Evolutionary conservation across 163 green algal genomes (phyloP).

Genomic region (Chlorella variabilis): DNA sequence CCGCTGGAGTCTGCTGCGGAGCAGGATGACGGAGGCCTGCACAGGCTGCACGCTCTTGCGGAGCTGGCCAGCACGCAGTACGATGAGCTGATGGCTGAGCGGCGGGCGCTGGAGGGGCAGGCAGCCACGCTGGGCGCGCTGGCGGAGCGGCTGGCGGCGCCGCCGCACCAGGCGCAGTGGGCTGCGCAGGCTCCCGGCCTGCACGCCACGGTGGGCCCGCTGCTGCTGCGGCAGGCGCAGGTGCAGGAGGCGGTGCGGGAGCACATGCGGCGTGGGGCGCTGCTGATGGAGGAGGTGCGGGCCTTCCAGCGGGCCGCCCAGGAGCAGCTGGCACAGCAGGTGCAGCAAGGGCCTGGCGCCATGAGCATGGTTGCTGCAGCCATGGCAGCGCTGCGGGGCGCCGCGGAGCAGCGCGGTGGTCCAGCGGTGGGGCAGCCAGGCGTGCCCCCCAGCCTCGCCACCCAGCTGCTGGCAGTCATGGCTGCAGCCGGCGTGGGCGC

Average conservation of each 20-base stretch:
- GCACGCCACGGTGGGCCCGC: neutral
- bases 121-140: neutral
- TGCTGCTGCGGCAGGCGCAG: neutral
- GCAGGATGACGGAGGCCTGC: neutral
- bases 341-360: neutral
- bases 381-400: neutral
- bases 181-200: neutral
- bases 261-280: neutral
- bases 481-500: neutral
- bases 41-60: slow-evolving; percentile 17
- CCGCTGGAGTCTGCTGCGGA: neutral
- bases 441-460: neutral
- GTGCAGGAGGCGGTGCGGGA: neutral
- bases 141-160: neutral
- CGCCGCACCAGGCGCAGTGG: slow-evolving; percentile 6
- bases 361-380: neutral
- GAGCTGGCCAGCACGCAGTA: slow-evolving; percentile 11
- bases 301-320: neutral
- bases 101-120: neutral
- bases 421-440: too few species aligned
- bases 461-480: neutral
- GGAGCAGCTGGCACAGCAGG: neutral
- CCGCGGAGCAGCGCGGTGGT: neutral
- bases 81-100: neutral
- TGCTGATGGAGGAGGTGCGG: neutral